Conservation (phyloP, 2,329 filamentous ascomycete species). For the Neofusicoccum kwambonambiense region DNA sequence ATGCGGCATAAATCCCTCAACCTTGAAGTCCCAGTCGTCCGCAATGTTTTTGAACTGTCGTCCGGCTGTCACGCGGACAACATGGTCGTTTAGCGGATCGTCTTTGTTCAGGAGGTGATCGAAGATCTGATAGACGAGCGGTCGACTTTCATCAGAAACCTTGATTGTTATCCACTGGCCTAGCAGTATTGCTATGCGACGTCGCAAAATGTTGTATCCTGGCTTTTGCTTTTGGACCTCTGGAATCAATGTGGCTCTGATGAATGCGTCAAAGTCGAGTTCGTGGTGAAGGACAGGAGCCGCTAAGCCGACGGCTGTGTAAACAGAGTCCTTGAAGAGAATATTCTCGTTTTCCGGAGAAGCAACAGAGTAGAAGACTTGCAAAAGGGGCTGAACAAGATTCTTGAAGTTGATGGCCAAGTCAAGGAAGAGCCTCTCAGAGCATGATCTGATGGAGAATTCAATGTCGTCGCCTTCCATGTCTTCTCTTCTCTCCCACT, state of each 20-base stretch:
- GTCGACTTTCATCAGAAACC: slow-evolving; percentile 64
- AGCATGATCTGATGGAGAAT: slow-evolving; percentile 86
- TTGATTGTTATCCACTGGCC: slow-evolving; percentile 87
- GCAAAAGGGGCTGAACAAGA: slow-evolving; percentile 72
- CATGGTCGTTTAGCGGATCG: slow-evolving; percentile 81
- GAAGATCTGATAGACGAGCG: slow-evolving; percentile 83
- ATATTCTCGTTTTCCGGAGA: slow-evolving; percentile 66
- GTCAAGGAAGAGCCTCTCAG: slow-evolving; percentile 91
- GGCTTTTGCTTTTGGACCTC: slow-evolving; percentile 71
- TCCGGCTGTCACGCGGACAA: slow-evolving; percentile 88
- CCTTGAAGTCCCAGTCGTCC: slow-evolving; percentile 79
- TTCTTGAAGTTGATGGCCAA: slow-evolving; percentile 86
- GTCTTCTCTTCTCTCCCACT: slow-evolving; percentile 91
- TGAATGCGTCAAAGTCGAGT: slow-evolving; percentile 80
- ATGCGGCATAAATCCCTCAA: slow-evolving; percentile 72
- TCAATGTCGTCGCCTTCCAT: slow-evolving; percentile 78
- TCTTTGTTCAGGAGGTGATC: slow-evolving; percentile 76
- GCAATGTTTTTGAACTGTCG: slow-evolving; percentile 77
- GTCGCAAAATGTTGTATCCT: slow-evolving; percentile 77
- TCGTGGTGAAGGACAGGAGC: slow-evolving; percentile 71
- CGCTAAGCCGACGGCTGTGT: slow-evolving; percentile 86
- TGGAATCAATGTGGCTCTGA: slow-evolving; percentile 70
- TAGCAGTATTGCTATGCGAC: slow-evolving; percentile 83
- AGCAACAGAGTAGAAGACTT: slow-evolving; percentile 78
- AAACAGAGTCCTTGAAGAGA: slow-evolving; percentile 87